Evolutionary conservation across 129 eudicot species (phyloP), one percentile per base, ranked within the genome.

Genomic region (Chrysanthemum seticuspe): DNA sequence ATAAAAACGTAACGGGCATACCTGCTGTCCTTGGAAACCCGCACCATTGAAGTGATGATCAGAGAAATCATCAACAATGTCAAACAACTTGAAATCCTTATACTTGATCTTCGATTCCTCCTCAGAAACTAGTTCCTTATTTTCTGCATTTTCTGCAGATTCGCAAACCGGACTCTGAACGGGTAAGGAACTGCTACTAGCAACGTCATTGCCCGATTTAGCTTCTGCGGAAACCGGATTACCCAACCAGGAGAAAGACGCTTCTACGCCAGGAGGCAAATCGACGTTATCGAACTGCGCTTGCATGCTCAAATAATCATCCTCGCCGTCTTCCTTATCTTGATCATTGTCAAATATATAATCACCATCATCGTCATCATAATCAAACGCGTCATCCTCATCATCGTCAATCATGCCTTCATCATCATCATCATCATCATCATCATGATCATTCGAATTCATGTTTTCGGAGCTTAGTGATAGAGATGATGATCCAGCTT

Each of bases 231-330:
- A 31, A 5, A 6, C 47, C 2, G 47, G 47, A 51, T 74, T 76
- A 25, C 74, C 56, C 34, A 87, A 69, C 92, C 90, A 86, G n/a
- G 96, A 79, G 31, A 89, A 79, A 21, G 92, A 78, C 19, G 88
- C 92, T 84, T 89, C 96, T 6, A 87, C 92, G 15, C 92, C 96
- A 50, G 92, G 80, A 73, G 96, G 96, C 70, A 87, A 81, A 78
- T 86, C 82, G 23, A 82, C 88, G 40, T 87, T 78, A 74, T 89
- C 96, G 45, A 87, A 89, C 60, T 89, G 89, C 3, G 96, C 92
- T 80, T 89, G 96, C 90, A 89, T 61, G 59, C 65, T 78, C 73
- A 79, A 64, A 72, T 84, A 87, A 71, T 80, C 86, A 59, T 74
- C 64, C 14, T 79, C 91, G 14, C 80, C 83, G 18, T 85, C 81